These are phyloP conservation scores for Rhizopus stolonifer DNA, from an alignment of 371 early-diverging fungal species.

Conservation along the genomic window DNA sequence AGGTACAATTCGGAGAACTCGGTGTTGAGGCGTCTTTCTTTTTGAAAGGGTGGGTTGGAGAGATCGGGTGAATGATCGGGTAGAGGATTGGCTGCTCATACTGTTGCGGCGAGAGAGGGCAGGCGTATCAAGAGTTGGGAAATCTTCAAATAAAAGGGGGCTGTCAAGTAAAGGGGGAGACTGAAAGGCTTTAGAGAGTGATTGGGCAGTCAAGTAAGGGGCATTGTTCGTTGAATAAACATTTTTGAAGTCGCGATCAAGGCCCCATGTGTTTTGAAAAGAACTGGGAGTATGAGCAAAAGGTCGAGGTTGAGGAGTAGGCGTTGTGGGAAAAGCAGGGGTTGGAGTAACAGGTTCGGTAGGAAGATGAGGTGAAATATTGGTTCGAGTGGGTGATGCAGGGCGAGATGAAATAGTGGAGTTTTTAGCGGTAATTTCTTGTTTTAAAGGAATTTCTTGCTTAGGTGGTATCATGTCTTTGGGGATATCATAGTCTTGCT, in stretches of 20 bases:
- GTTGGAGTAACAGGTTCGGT: too few species aligned
- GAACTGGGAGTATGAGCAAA: too few species aligned
- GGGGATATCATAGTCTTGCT: constrained; percentile 8
- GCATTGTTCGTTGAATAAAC: background rate
- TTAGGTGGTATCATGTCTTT: constrained; percentile 7
- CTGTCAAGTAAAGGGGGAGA: background rate
- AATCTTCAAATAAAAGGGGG: background rate
- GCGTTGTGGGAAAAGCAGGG: background rate
- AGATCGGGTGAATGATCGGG: too few species aligned
- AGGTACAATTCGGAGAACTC: constrained; percentile 17
- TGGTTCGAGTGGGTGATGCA: background rate
- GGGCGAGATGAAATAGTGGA: background rate
- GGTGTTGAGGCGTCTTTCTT: background rate
- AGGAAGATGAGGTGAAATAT: too few species aligned
- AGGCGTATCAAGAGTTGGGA: background rate
- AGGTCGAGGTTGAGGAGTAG: background rate
- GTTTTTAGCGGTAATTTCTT: too few species aligned
- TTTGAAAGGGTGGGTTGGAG: background rate
- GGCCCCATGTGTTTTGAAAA: constrained; percentile 1
- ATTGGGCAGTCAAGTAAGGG: background rate
- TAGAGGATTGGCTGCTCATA: background rate
- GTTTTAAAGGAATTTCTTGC: background rate
- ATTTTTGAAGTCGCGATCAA: constrained; percentile 1
- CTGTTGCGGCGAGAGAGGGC: too few species aligned
- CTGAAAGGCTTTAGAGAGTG: constrained; percentile 1